Percentiles rank a stretch among this genome's conserved stretches.
These are phyloP conservation scores for Candida sithepensis DNA, from an alignment of 805 yeast genomes.

Conservation along the genomic window DNA sequence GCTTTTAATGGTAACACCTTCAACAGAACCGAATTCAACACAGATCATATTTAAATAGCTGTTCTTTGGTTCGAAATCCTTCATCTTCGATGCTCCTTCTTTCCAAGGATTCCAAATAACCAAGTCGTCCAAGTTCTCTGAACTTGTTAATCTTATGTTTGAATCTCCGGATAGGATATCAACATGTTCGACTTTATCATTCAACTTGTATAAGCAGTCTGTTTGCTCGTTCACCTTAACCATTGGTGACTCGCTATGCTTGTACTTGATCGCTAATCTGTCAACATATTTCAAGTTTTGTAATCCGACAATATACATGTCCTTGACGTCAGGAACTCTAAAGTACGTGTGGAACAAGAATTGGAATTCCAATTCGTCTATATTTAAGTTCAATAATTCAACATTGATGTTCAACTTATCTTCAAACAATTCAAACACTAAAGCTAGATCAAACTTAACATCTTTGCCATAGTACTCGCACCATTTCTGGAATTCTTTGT, in stretches of 20 bases:
- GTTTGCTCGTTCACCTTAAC: slow-evolving; percentile 12
- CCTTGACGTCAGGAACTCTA: slow-evolving; percentile 13
- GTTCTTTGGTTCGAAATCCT: slow-evolving; percentile 18
- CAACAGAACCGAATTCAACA: slow-evolving; percentile 20
- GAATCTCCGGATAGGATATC: slow-evolving; percentile 17
- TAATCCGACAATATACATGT: slow-evolving; percentile 19
- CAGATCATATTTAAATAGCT: slow-evolving; percentile 18
- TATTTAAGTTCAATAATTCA: slow-evolving; percentile 9
- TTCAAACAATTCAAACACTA: slow-evolving; percentile 8
- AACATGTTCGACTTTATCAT: slow-evolving; percentile 2
- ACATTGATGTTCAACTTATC: slow-evolving; percentile 4
- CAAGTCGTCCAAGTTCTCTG: slow-evolving; percentile 11
- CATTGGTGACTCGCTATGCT: slow-evolving; percentile 11
- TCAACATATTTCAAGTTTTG: slow-evolving; percentile 12
- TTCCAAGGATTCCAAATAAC: slow-evolving; percentile 23
- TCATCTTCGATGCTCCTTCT: slow-evolving; percentile 11
- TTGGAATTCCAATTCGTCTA: slow-evolving; percentile 16
- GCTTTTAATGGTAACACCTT: slow-evolving; percentile 6
- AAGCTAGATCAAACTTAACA: slow-evolving; percentile 11
- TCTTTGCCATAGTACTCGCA: slow-evolving; percentile 8
- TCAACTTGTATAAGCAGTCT: slow-evolving; percentile 12
- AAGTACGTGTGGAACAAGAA: slow-evolving; percentile 21
- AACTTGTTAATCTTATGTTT: slow-evolving; percentile 10
- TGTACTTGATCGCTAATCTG: slow-evolving; percentile 7
- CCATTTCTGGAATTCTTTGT: slow-evolving; percentile 13